A percentile compares a stretch with the other conserved stretches of the same genome.
Conservation (phyloP, 768 basidiomycete genomes). For the Russula earlei region DNA sequence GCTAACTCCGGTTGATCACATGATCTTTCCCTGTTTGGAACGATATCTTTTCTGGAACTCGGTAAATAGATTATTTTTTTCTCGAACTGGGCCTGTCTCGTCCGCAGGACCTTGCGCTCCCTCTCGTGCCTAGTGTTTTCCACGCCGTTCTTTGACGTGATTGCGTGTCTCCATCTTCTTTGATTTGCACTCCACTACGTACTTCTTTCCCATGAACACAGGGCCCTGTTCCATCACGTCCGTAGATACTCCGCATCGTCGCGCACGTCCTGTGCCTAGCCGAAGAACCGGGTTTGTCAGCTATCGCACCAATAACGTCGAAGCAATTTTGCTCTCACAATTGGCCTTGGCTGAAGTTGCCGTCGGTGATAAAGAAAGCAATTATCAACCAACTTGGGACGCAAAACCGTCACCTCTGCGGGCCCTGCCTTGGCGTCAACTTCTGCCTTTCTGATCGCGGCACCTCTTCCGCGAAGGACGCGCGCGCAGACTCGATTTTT, state of each 20-base stretch:
- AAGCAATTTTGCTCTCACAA: background rate
- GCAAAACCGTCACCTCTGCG: too few relatives aligned
- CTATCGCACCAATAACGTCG: background rate
- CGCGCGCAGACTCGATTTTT: too few relatives aligned
- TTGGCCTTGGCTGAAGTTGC: too few relatives aligned
- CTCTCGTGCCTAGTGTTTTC: background rate
- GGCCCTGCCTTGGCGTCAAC: too few relatives aligned
- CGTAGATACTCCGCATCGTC: background rate
- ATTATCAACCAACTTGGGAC: too few relatives aligned
- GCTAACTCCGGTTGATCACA: background rate
- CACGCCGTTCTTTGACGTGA: background rate
- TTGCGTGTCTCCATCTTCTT: background rate
- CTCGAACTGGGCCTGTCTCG: background rate
- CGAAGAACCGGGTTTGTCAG: background rate
- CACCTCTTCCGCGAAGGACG: too few relatives aligned
- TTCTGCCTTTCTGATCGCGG: too few relatives aligned
- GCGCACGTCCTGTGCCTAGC: constrained; percentile 1
- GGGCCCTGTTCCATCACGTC: background rate
- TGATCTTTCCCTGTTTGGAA: background rate
- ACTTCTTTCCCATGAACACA: constrained; percentile 1
- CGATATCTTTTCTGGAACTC: background rate
- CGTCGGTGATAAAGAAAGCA: too few relatives aligned
- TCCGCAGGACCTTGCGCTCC: background rate
- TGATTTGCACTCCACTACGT: constrained; percentile 2
- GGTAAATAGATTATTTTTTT: background rate